A percentile compares a stretch with the other conserved stretches of the same genome.
Conservation (phyloP, 2,329 filamentous ascomycete genomes). For the Beauveria sp. region DNA sequence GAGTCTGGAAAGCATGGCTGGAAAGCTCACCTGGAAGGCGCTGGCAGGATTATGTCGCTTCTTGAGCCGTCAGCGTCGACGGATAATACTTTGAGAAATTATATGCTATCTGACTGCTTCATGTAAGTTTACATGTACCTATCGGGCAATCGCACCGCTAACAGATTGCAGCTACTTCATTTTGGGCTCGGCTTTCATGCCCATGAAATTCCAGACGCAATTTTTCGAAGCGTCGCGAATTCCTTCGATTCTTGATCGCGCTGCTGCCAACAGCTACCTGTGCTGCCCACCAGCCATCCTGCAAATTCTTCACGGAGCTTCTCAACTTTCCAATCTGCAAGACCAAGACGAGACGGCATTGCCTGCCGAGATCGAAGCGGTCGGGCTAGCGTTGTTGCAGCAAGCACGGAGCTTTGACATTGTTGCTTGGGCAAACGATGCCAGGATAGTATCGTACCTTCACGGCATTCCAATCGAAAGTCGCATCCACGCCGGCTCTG, state of each 20-base stretch:
- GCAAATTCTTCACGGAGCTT: slow-evolving; percentile 35
- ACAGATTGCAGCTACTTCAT: slow-evolving; percentile 33
- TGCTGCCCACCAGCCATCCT: slow-evolving; percentile 38
- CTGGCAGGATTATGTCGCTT: slow-evolving; percentile 34
- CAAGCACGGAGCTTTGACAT: slow-evolving; percentile 34
- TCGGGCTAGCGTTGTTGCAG: slow-evolving; percentile 27
- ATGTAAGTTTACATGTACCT: slow-evolving; percentile 24
- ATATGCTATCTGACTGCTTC: slow-evolving; percentile 41
- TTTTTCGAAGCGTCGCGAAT: slow-evolving; percentile 31
- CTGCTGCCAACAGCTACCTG: slow-evolving; percentile 38
- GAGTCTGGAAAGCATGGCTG: slow-evolving; percentile 41
- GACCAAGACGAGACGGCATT: slow-evolving; percentile 18
- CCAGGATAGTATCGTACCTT: slow-evolving; percentile 26
- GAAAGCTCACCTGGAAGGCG: slow-evolving; percentile 40
- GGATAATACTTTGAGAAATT: slow-evolving; percentile 32
- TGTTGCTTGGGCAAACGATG: slow-evolving; percentile 31
- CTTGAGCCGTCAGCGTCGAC: slow-evolving; percentile 26
- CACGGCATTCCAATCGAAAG: slow-evolving; percentile 27
- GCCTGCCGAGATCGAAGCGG: slow-evolving; percentile 22
- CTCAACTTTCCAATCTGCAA: slow-evolving; percentile 29
- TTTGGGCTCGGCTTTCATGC: slow-evolving; percentile 36
- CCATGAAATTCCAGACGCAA: slow-evolving; percentile 22
- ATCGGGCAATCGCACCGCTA: background rate
- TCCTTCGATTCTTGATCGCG: slow-evolving; percentile 29
- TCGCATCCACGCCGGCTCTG: slow-evolving; percentile 33